A percentile compares a stretch with the other conserved stretches of the same genome.
These are phyloP conservation scores for Pinus albicaulis DNA, from an alignment of 75 land plant genomes.

Conservation along the genomic window DNA sequence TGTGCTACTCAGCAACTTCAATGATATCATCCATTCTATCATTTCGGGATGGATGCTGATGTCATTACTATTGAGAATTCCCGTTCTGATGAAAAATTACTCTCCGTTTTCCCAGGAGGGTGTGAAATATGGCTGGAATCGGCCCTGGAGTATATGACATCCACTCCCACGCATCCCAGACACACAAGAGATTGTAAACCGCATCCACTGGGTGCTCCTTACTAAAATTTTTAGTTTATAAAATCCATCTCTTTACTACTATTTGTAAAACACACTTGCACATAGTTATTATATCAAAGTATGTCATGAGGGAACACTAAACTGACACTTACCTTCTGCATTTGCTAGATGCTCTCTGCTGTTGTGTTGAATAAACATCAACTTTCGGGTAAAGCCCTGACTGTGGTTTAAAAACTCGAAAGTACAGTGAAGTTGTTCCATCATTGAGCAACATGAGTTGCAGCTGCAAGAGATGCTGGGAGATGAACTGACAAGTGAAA, in stretches of 20 bases:
- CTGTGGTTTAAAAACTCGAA: neutral
- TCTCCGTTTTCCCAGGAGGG: conserved; percentile 62
- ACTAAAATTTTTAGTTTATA: too few species aligned
- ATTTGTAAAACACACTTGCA: too few species aligned
- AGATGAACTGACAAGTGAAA: too few species aligned
- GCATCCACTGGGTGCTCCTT: conserved; percentile 30
- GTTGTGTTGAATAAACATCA: conserved; percentile 29
- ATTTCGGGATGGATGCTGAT: conserved; percentile 63
- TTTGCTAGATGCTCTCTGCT: conserved; percentile 27
- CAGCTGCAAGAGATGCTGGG: too few species aligned
- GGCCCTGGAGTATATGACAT: conserved; percentile 65
- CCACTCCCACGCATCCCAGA: conserved; percentile 53
- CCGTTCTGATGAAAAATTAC: conserved; percentile 55
- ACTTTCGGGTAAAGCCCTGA: conserved; percentile 35
- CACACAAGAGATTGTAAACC: conserved; percentile 55
- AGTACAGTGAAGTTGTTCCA: conserved; percentile 30
- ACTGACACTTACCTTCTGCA: neutral
- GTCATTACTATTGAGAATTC: conserved; percentile 65
- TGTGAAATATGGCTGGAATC: conserved; percentile 54
- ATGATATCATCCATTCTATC: conserved; percentile 44
- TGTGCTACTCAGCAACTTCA: conserved; percentile 46
- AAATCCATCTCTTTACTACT: too few species aligned
- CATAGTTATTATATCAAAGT: too few species aligned
- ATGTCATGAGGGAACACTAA: too few species aligned
- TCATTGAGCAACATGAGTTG: conserved; percentile 8